Conservation (phyloP, 139 green algal genomes). For the Tetradesmus lagerheimii region DNA sequence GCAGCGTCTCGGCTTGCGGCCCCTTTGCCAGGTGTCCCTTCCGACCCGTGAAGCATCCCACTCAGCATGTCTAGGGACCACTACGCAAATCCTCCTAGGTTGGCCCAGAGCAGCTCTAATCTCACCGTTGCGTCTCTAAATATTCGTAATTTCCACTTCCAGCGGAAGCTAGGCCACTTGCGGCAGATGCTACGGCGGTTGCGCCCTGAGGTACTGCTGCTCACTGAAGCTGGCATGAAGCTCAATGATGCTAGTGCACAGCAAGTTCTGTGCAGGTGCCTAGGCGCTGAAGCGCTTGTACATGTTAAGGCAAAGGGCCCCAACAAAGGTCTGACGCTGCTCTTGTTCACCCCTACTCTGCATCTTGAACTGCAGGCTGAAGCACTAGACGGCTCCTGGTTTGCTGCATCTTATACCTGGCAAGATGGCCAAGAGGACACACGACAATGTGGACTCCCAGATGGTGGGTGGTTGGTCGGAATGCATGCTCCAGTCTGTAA, state of each 20-base stretch:
- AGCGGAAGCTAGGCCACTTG: too few relatives aligned
- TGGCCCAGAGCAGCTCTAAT: too few relatives aligned
- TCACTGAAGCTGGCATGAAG: background rate
- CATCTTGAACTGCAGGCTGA: background rate
- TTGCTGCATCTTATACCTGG: background rate
- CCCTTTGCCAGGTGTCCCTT: too few relatives aligned
- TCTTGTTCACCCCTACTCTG: background rate
- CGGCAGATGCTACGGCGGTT: too few relatives aligned
- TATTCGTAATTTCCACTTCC: too few relatives aligned
- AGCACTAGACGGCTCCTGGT: background rate
- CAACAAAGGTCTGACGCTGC: background rate
- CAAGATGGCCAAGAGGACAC: background rate
- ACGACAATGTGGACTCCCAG: too few relatives aligned
- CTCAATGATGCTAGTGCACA: background rate
- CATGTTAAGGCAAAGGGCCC: background rate
- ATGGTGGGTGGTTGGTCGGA: constrained; percentile 11
- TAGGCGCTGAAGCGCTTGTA: background rate
- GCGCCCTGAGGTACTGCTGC: constrained; percentile 15
- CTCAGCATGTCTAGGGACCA: too few relatives aligned
- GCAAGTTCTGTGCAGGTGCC: background rate
- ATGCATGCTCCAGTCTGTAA: background rate
- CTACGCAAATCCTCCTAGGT: too few relatives aligned
- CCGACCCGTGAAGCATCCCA: too few relatives aligned
- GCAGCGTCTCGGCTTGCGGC: too few relatives aligned
- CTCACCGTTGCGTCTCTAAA: too few relatives aligned